Evolutionary conservation across 441 rosid genomes (phyloP), one percentile per base, ranked within the genome.

Genomic region (Pelargonium myrrhifolium): DNA sequence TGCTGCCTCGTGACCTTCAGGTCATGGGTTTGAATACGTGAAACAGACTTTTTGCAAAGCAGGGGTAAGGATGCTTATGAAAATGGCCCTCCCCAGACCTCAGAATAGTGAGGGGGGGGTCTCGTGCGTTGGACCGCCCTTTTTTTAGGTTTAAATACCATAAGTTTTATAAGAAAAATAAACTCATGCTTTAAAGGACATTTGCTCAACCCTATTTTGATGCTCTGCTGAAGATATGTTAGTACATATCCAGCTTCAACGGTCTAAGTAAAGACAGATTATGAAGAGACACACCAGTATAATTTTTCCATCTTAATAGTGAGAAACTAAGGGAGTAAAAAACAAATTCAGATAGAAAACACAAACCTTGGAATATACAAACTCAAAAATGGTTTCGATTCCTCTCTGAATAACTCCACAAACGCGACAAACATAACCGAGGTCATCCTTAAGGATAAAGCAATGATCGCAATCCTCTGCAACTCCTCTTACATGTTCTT

Each of bases 371-470:
- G 45, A 9, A 40, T 40, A 40, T 40, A 40, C 45, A 40, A 89
- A 77, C 68, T 92, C 98, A 53, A 92, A 78, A 58, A 89, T 85
- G n/a, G 83, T 79, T 59, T 88, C 85, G 53, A 88, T 92, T 35
- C 84, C 80, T 82, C 79, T 81, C 14, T 77, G 73, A 68, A 92
- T 76, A 11, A 89, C 81, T 71, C 98, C 93, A 60, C 93, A 92
- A 43, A 84, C 76, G 26, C 92, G 93, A 76, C 98, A 92, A 68
- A 92, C 93, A 79, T 79, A 80, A 3, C 96, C 96, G 20, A 92
- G 75, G 56, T 92, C 98, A 62, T 92, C 98, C 86, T 75, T 87
- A 67, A 88, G 68, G 65, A 89, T 74, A 75, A 76, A 84, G 1
- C 82, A 84, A 73, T 89, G 95, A 21, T 87, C 95, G 72, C 98